Conservation (phyloP, 306 rosid species). For the Mimosa bimucronata region DNA sequence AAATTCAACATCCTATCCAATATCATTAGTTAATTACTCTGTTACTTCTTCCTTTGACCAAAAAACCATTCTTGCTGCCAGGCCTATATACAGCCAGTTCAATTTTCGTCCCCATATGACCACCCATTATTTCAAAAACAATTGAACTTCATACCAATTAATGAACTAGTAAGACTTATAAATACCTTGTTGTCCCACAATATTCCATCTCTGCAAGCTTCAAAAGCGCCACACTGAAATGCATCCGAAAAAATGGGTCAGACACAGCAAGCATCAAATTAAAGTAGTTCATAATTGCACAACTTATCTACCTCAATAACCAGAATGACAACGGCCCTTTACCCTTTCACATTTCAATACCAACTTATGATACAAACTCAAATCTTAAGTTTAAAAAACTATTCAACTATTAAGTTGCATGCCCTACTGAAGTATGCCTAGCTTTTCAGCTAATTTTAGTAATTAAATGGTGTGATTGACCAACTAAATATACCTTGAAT, state of each 20-base stretch:
- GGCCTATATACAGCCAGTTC: not conserved
- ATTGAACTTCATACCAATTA: slow-evolving; percentile 1
- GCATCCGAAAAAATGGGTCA: slow-evolving; percentile 41
- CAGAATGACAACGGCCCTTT: slow-evolving; percentile 17
- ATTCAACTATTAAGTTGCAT: slow-evolving; percentile 1
- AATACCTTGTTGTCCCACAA: slow-evolving; percentile 95
- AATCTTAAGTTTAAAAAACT: slow-evolving; percentile 6
- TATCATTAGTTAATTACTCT: not conserved
- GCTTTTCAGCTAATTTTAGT: slow-evolving; percentile 9
- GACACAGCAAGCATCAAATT: slow-evolving; percentile 17
- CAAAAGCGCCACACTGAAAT: slow-evolving; percentile 82
- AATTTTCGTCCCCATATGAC: not conserved
- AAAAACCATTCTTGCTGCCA: not conserved
- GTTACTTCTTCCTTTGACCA: not conserved
- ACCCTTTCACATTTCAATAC: not conserved
- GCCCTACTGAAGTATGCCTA: not conserved
- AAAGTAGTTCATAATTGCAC: slow-evolving; percentile 4
- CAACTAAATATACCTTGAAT: slow-evolving; percentile 73
- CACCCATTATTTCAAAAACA: not conserved
- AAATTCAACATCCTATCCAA: not conserved
- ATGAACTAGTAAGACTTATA: not conserved
- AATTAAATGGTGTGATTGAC: not conserved
- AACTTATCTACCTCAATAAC: not conserved
- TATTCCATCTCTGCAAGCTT: slow-evolving; percentile 90
- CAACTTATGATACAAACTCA: not conserved